A percentile compares a stretch with the other conserved stretches of the same genome.
Conservation (phyloP, 345 rosid genomes). For the Bretschneidera sinensis region DNA sequence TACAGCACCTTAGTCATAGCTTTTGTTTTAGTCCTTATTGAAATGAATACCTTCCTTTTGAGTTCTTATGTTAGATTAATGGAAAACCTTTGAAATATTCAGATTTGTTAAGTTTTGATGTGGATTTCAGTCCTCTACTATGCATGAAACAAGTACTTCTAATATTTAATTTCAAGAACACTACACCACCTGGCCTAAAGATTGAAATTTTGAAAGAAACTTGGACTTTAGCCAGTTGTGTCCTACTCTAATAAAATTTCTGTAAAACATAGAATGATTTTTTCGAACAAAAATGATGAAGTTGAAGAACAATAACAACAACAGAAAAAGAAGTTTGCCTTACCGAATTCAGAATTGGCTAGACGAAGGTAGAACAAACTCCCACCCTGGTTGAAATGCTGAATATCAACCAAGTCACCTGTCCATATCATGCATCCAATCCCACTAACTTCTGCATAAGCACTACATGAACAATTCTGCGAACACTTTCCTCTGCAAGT, state of each 20-base stretch:
- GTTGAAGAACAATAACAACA: neutral
- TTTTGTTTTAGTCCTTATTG: too few species aligned
- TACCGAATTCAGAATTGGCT: constrained; percentile 31
- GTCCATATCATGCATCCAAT: constrained; percentile 51
- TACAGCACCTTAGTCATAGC: too few species aligned
- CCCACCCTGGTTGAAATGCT: constrained; percentile 29
- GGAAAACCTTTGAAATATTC: too few species aligned
- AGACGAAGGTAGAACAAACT: constrained; percentile 33
- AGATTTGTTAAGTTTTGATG: too few species aligned
- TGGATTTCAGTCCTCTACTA: too few species aligned
- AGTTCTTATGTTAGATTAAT: too few species aligned
- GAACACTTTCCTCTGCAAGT: constrained; percentile 38
- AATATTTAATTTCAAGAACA: too few species aligned
- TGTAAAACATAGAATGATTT: too few species aligned
- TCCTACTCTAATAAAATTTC: too few species aligned
- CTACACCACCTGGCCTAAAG: neutral
- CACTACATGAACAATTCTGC: constrained; percentile 44
- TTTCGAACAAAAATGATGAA: neutral
- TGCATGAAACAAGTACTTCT: neutral
- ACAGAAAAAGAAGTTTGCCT: neutral
- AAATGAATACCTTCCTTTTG: too few species aligned
- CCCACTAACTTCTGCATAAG: constrained; percentile 36
- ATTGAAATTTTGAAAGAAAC: too few species aligned
- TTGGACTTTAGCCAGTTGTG: too few species aligned
- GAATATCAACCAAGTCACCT: constrained; percentile 32